These are phyloP conservation scores for Kazachstania sp. DNA, from an alignment of 1,139 yeast species.

Conservation along the genomic window DNA sequence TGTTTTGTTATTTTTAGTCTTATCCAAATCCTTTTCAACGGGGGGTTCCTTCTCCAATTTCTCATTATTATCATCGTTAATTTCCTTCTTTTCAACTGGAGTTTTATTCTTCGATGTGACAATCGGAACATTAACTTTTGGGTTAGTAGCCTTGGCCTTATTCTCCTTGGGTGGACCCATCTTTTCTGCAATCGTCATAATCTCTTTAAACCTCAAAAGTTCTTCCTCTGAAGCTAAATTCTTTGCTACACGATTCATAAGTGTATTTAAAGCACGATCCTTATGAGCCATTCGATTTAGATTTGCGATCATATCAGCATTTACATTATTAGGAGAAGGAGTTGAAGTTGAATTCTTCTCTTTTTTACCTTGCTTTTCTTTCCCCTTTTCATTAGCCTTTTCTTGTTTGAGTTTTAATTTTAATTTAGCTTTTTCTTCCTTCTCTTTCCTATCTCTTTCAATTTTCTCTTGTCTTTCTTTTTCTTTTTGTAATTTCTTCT, in stretches of 20 bases:
- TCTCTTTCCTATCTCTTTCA: constrained; percentile 8
- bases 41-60: background rate
- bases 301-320: constrained; percentile 74
- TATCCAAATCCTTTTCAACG: background rate
- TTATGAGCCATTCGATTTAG: constrained; percentile 72
- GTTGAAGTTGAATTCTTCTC: background rate
- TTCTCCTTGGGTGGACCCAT: constrained; percentile 38
- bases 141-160: constrained; percentile 17
- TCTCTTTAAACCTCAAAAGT: constrained; percentile 69
- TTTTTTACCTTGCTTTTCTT: constrained; percentile 1
- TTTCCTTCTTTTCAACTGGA: background rate
- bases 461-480: background rate
- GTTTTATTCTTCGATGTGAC: background rate
- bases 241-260: constrained; percentile 79
- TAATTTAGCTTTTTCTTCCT: constrained; percentile 9
- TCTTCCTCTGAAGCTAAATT: constrained; percentile 68
- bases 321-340: constrained; percentile 29
- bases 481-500: constrained; percentile 2
- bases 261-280: constrained; percentile 53
- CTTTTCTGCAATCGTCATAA: constrained; percentile 63
- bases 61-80: background rate
- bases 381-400: constrained; percentile 33
- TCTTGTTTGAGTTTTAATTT: constrained; percentile 1
- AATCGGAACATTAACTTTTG: background rate
- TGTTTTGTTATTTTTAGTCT: background rate